Evolutionary conservation across 352 stramenopile genomes (phyloP), one percentile per base, ranked within the genome.

Genomic region (Phytopythium sindhum): DNA sequence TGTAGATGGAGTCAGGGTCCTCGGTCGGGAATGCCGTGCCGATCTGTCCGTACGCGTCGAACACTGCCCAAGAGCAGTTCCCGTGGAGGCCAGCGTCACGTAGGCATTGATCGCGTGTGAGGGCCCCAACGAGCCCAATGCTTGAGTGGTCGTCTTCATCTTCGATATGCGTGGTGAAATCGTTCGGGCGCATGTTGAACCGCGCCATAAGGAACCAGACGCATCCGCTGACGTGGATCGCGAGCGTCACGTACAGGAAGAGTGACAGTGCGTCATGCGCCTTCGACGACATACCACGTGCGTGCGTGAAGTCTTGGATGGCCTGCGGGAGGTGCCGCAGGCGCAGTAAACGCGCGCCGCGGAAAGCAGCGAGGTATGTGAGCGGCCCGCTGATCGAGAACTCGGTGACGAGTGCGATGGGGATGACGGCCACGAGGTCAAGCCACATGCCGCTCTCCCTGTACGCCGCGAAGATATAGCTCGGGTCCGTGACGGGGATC

Each of bases 41-140:
- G 12, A 90, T 80, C 44, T 91, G 80, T 0, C 77, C 77, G 54
- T 93, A 89, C 0, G 77, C 74, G 47, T 93, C 84, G 50, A 83
- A 88, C 31, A 91, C 47, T 10, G 70, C 83, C 84, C 84, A 93
- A 0, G 84, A 91, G 52, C 84, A 93, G 63, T 93, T 93, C 1
- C 70, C 64, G 23, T 80, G 47, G 4, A 79, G 62, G 3, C 74
- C 77, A 6, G 78, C 81, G 52, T 81, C 65, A 1, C 66, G 68
- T 2, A 91, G 60, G 59, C 82, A 91, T 2, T 64, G 64, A 39
- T 74, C 63, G 14, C 81, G 74, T 0, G 82, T 82, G 23, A 88
- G 45, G 19, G 29, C 4, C 9, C 48, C 48, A 15, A 55, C 12
- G 14, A 55, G 48, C 6, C 24, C 24, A 19, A 55, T 33, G 14